Percentiles rank a stretch among this genome's conserved stretches.
Conservation (phyloP, 208 protist genomes). For the Trypanosomatidae sp. region DNA sequence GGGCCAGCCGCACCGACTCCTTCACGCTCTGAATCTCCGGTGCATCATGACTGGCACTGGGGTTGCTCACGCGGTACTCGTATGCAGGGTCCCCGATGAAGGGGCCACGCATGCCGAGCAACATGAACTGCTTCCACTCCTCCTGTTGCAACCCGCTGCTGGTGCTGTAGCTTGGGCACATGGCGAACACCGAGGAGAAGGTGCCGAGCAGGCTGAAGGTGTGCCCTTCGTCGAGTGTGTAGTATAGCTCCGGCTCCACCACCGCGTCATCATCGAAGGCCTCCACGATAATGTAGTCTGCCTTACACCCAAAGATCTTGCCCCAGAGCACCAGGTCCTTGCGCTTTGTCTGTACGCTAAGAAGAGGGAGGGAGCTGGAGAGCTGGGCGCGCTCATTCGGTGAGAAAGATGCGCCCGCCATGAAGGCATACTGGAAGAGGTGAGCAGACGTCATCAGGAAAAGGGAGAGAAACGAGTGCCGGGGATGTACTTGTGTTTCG, state of each 20-base stretch:
- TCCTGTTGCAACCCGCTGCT: conserved; percentile 33
- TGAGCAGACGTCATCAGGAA: conserved; percentile 43
- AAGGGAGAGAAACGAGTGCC: not conserved
- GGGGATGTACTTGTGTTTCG: not conserved
- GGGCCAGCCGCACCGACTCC: conserved; percentile 77
- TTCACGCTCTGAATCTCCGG: conserved; percentile 34
- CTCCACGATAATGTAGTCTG: conserved; percentile 84
- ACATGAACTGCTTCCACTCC: conserved; percentile 67
- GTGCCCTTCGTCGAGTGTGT: conserved; percentile 75
- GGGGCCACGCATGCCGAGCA: conserved; percentile 63
- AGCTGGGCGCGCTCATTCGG: conserved; percentile 74
- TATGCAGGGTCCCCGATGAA: conserved; percentile 88
- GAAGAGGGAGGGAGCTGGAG: conserved; percentile 64
- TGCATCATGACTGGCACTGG: not conserved
- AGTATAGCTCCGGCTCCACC: conserved; percentile 75
- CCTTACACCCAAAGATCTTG: conserved; percentile 83
- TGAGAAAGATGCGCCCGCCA: conserved; percentile 29
- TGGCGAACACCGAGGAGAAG: conserved; percentile 51
- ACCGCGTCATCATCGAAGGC: conserved; percentile 77
- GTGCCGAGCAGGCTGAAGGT: conserved; percentile 84
- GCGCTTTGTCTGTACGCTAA: conserved; percentile 64
- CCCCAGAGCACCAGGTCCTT: conserved; percentile 75
- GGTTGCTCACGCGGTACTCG: conserved; percentile 74
- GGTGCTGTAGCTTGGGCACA: conserved; percentile 24
- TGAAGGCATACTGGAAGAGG: conserved; percentile 66